Evolutionary conservation across 139 green algal genomes (phyloP).

Genomic region (Microglena sp.): DNA sequence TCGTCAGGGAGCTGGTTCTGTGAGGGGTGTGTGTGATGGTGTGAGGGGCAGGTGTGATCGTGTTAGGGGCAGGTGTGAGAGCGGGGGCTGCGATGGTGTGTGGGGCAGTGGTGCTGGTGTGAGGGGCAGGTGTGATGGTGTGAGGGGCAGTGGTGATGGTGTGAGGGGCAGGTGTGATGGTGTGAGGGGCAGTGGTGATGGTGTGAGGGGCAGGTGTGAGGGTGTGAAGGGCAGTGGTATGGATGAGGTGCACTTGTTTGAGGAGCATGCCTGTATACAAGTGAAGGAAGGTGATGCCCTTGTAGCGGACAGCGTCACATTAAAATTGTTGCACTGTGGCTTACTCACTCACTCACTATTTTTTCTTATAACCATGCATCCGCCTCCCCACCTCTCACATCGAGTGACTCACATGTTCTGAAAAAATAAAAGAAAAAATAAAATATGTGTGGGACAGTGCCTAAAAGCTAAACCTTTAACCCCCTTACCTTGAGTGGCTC

Average conservation of each 20-base stretch:
- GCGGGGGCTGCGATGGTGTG: too few relatives aligned
- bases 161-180: neutral
- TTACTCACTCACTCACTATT: neutral
- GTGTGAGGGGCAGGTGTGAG: too few relatives aligned
- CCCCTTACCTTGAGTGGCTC: too few relatives aligned
- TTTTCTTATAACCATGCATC: neutral
- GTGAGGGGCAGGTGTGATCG: neutral
- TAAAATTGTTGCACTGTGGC: neutral
- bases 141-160: neutral
- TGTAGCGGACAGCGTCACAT: neutral
- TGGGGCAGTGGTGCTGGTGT: too few relatives aligned
- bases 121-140: neutral
- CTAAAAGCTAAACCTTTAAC: too few relatives aligned
- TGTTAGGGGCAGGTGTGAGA: neutral
- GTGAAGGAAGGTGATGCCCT: neutral
- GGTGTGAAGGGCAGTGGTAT: too few relatives aligned
- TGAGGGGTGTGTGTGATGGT: constrained; percentile 14
- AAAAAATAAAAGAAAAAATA: too few relatives aligned
- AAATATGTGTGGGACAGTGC: too few relatives aligned
- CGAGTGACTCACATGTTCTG: too few relatives aligned
- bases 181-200: neutral
- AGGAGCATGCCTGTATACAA: neutral
- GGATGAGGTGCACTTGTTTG: neutral
- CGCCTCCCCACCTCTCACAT: too few relatives aligned
- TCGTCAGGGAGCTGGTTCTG: constrained; percentile 29